Evolutionary conservation across 2,329 filamentous ascomycete genomes (phyloP).

Genomic region (Tolypocladium paradoxum): DNA sequence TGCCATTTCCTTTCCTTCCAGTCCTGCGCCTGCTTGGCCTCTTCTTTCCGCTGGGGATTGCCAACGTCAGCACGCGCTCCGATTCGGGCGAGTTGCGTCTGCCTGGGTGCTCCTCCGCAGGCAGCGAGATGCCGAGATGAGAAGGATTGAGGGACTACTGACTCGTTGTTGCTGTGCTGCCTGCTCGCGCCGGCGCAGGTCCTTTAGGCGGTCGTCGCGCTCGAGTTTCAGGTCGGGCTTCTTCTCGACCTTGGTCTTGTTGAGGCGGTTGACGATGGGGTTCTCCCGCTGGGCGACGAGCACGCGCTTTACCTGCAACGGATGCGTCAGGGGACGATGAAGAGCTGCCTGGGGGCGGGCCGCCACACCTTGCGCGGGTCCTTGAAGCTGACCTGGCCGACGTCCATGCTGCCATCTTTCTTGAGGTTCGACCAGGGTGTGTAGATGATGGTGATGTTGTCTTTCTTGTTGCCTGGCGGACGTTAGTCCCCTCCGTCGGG

Average conservation of each 20-base stretch:
- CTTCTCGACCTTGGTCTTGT: slow-evolving; percentile 88
- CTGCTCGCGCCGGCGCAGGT: slow-evolving; percentile 62
- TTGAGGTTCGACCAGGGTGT: slow-evolving; percentile 95
- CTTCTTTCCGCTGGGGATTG: slow-evolving; percentile 57
- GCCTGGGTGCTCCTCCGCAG: background rate
- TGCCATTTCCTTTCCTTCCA: slow-evolving; percentile 84
- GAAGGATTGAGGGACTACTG: slow-evolving; percentile 12
- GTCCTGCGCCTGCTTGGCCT: slow-evolving; percentile 63
- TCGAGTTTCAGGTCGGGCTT: slow-evolving; percentile 76
- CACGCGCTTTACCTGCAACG: slow-evolving; percentile 71
- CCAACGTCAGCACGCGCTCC: background rate
- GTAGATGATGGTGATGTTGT: slow-evolving; percentile 94
- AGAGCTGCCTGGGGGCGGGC: background rate
- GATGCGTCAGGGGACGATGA: background rate
- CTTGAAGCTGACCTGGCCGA: slow-evolving; percentile 90
- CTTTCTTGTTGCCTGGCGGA: slow-evolving; percentile 84
- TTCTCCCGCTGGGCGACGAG: slow-evolving; percentile 77
- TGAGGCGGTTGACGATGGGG: slow-evolving; percentile 87
- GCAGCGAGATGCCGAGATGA: slow-evolving; percentile 1
- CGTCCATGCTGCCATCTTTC: slow-evolving; percentile 92
- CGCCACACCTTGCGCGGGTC: slow-evolving; percentile 57
- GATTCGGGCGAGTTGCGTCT: too few species aligned
- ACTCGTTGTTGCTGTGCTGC: slow-evolving; percentile 52
- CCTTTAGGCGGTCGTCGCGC: slow-evolving; percentile 63
- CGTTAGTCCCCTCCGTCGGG: background rate